Percentiles rank a stretch among this genome's conserved stretches.
These are phyloP conservation scores for Wickerhamomyces rabaulensis DNA, from an alignment of 805 yeast genomes.

Conservation along the genomic window DNA sequence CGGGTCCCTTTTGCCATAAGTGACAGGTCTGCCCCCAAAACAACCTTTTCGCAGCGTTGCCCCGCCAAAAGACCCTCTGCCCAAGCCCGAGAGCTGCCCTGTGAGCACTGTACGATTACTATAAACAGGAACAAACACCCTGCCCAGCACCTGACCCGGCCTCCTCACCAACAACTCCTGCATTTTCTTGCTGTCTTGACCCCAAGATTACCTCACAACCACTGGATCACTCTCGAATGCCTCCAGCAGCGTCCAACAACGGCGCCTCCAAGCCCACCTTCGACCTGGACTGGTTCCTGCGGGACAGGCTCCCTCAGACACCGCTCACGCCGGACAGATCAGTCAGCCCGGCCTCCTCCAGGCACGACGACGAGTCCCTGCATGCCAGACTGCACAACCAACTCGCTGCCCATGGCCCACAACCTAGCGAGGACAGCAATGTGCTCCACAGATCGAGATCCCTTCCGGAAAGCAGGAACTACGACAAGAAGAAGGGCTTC, in stretches of 20 bases:
- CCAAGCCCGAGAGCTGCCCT: not conserved
- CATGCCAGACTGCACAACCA: not conserved
- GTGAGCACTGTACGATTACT: no score
- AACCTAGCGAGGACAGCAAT: not conserved
- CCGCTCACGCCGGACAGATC: not conserved
- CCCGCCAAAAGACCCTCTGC: not conserved
- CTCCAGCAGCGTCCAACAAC: not conserved
- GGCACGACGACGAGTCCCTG: not conserved
- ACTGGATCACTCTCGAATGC: not conserved
- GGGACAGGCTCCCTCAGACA: slow-evolving; percentile 25
- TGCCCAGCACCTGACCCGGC: no score
- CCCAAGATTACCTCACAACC: not conserved
- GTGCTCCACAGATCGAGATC: slow-evolving; percentile 25
- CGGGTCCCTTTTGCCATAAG: not conserved
- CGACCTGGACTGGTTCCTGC: slow-evolving; percentile 42
- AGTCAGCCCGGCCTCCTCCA: not conserved
- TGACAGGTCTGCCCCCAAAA: not conserved
- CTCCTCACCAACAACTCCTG: no score
- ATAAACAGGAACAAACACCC: not conserved
- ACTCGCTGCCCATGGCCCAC: not conserved
- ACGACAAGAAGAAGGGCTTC: slow-evolving; percentile 30
- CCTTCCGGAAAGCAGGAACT: slow-evolving; percentile 18
- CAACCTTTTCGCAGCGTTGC: not conserved
- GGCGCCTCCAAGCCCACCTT: slow-evolving; percentile 24
- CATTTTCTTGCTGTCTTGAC: not conserved